Conservation (phyloP, 768 basidiomycete genomes). For the Pholiota conissans region DNA sequence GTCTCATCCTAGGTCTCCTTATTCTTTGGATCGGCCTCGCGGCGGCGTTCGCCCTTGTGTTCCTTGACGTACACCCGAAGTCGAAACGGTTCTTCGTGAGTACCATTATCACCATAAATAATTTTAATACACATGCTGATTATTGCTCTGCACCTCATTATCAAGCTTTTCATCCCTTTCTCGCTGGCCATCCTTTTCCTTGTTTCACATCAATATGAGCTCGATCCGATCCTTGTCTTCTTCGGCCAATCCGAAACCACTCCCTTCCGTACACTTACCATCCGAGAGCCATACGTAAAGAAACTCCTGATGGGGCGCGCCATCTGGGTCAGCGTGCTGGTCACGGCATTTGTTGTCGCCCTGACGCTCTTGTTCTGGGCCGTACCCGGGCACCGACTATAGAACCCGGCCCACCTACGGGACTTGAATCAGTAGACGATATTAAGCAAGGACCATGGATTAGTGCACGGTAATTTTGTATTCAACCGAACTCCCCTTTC, state of each 20-base stretch:
- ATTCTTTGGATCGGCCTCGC: slow-evolving; percentile 95
- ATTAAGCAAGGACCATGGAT: slow-evolving; percentile 1
- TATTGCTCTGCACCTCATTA: slow-evolving; percentile 9
- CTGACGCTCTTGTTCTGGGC: slow-evolving; percentile 94
- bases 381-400: slow-evolving; percentile 92
- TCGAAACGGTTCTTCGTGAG: slow-evolving; percentile 93
- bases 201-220: slow-evolving; percentile 94
- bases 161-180: slow-evolving; percentile 98
- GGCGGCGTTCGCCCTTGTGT: slow-evolving; percentile 86
- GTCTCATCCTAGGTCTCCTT: slow-evolving; percentile 83
- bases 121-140: slow-evolving; percentile 11
- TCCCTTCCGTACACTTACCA: slow-evolving; percentile 90
- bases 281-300: slow-evolving; percentile 92
- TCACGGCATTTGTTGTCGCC: slow-evolving; percentile 72
- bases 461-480: slow-evolving; percentile 5
- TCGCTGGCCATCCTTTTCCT: slow-evolving; percentile 87
- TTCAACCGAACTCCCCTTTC: neutral
- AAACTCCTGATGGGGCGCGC: slow-evolving; percentile 88
- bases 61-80: slow-evolving; percentile 91
- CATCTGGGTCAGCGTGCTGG: slow-evolving; percentile 85
- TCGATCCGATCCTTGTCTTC: slow-evolving; percentile 95
- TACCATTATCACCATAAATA: slow-evolving; percentile 20
- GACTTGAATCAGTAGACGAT: neutral
- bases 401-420: slow-evolving; percentile 2
- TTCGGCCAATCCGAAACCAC: slow-evolving; percentile 94